Conservation (phyloP, 2,329 filamentous ascomycete species). For the Hirsutella minnesotensis region DNA sequence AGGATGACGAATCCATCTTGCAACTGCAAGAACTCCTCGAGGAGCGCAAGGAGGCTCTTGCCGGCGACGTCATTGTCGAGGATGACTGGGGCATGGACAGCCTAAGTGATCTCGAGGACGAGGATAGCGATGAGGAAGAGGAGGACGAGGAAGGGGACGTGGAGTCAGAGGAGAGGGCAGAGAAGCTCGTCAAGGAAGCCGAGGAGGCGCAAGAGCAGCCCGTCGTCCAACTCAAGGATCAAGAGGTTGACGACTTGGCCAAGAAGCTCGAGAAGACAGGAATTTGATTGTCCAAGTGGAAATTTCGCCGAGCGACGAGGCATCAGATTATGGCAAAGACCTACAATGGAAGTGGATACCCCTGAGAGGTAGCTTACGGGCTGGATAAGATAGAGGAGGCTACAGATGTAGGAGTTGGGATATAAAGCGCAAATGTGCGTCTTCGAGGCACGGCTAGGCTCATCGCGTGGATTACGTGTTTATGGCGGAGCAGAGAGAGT, state of each 20-base stretch:
- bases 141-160: constrained; percentile 58
- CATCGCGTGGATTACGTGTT: too few species aligned
- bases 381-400: not conserved
- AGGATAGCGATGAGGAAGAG: constrained; percentile 56
- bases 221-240: constrained; percentile 57
- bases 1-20: constrained; percentile 66
- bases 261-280: constrained; percentile 61
- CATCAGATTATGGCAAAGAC: constrained; percentile 25
- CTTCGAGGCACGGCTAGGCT: too few species aligned
- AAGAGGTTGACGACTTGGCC: constrained; percentile 72
- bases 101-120: constrained; percentile 74
- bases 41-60: constrained; percentile 63
- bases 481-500: too few species aligned
- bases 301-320: too few species aligned
- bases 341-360: constrained; percentile 19
- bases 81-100: constrained; percentile 78
- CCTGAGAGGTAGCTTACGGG: not conserved
- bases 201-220: constrained; percentile 64
- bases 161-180: constrained; percentile 50
- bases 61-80: constrained; percentile 56
- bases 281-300: constrained; percentile 33
- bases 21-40: constrained; percentile 61
- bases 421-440: too few species aligned
- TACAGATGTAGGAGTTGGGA: too few species aligned
- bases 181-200: constrained; percentile 58